Conservation (phyloP, 2,329 filamentous ascomycete species). For the Plenodomus biglobosus region DNA sequence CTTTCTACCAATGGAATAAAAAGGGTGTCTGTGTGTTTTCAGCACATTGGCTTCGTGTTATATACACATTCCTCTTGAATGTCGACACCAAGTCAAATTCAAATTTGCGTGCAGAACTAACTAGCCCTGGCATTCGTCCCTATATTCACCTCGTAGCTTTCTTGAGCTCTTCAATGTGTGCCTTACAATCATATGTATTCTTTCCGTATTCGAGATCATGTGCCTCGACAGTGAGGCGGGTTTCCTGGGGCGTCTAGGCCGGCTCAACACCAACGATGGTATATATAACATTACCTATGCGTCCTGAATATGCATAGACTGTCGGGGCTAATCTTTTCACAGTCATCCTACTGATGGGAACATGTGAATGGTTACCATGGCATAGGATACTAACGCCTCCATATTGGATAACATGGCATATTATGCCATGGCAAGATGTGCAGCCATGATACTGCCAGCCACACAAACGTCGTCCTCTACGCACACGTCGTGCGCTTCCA, state of each 20-base stretch:
- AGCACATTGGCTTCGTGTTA: no score
- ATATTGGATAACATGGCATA: no score
- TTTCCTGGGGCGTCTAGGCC: neutral
- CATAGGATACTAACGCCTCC: no score
- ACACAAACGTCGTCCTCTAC: no score
- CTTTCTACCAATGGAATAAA: no score
- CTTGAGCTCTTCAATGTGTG: constrained; percentile 4
- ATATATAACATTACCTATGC: neutral
- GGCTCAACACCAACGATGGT: neutral
- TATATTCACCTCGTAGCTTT: constrained; percentile 2
- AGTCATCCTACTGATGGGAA: neutral
- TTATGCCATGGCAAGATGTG: no score
- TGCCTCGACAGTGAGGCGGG: constrained; percentile 5
- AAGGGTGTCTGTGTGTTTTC: no score
- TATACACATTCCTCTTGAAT: neutral
- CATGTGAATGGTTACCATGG: no score
- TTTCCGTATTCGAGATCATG: constrained; percentile 6
- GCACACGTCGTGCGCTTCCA: constrained; percentile 18
- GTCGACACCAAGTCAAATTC: neutral
- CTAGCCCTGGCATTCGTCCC: neutral
- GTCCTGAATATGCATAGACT: constrained; percentile 1
- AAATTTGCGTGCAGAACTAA: neutral
- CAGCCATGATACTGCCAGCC: no score
- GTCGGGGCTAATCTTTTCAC: constrained; percentile 1
- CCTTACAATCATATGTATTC: constrained; percentile 2